Evolutionary conservation across 2,329 filamentous ascomycete species (phyloP).

Genomic region (Calonectria henricotiae): DNA sequence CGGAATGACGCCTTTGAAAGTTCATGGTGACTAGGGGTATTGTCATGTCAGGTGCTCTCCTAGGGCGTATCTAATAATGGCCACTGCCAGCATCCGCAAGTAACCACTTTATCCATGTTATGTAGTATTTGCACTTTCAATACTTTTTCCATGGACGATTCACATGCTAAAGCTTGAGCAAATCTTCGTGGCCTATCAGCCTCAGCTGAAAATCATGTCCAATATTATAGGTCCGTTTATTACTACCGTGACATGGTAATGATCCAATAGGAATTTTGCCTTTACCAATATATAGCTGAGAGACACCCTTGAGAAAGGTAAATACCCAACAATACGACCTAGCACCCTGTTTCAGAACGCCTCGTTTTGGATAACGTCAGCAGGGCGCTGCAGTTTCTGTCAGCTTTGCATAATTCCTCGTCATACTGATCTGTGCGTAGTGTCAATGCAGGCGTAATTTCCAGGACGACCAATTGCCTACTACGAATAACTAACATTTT

Average conservation of each 20-base stretch:
- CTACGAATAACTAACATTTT: neutral
- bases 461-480: neutral
- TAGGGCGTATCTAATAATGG: too few relatives aligned
- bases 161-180: neutral
- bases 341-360: neutral
- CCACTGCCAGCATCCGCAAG: too few relatives aligned
- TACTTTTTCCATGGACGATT: neutral
- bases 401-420: neutral
- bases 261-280: neutral
- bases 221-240: neutral
- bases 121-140: too few relatives aligned
- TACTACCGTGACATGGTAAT: neutral
- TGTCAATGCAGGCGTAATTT: neutral
- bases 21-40: too few relatives aligned
- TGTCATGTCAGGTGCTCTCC: too few relatives aligned
- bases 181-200: neutral
- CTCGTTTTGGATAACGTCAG: neutral
- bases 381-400: neutral
- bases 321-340: neutral
- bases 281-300: neutral
- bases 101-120: too few relatives aligned
- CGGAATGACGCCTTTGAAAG: too few relatives aligned
- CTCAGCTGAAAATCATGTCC: neutral
- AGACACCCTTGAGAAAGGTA: neutral
- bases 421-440: neutral